Base-by-base conservation (phyloP, 2,329 filamentous ascomycete species). In the Ophiostoma tasmaniense region DNA sequence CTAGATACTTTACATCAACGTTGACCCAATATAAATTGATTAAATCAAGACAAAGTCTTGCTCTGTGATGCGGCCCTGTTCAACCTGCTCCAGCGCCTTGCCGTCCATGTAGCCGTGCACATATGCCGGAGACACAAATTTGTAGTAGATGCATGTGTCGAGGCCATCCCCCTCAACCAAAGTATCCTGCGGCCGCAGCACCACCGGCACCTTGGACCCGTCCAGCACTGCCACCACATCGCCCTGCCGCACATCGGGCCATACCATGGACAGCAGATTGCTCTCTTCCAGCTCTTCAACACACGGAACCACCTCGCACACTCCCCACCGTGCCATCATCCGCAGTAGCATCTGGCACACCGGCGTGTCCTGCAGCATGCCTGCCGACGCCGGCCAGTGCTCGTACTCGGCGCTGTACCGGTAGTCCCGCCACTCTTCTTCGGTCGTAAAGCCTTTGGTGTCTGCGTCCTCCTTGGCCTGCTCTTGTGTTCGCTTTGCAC, bases 191-290 rank as follows among this genome's bases (percentile, higher is more conserved):
- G 30, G 28, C 55, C 67, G 64, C 25, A 70, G 61, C 25, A 70
- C 59, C 5, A 70, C 69, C 11, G 69, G 69, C 45, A 70, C 67
- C 59, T 69, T 69, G 33, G 67, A 59, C 10, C 69, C 69, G 45
- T 70, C 69, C 64, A 70, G 42, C 14, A 69, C 65, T 0, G 65
- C 69, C 67, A 70, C 69, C 20, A 69, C n/a, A 45, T 70, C 67
- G 59, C 69, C 69, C 1, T 59, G 37, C 35, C 10, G 33, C n/a
- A 14, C 65, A n/a, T 37, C 25, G 20, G 69, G 35, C 35, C 69
- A 67, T 14, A 66, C 70, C 66, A 71, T 67, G 25, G 59, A 30
- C 50, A 55, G 22, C 7, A 22, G n/a, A 25, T n/a, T 25, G n/a
- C n/a, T 8, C 7, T 25, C n/a, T 22, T 25, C 8, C 5, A 7